These are phyloP conservation scores for Urtica urens DNA, from an alignment of 306 rosid genomes.

Conservation along the genomic window DNA sequence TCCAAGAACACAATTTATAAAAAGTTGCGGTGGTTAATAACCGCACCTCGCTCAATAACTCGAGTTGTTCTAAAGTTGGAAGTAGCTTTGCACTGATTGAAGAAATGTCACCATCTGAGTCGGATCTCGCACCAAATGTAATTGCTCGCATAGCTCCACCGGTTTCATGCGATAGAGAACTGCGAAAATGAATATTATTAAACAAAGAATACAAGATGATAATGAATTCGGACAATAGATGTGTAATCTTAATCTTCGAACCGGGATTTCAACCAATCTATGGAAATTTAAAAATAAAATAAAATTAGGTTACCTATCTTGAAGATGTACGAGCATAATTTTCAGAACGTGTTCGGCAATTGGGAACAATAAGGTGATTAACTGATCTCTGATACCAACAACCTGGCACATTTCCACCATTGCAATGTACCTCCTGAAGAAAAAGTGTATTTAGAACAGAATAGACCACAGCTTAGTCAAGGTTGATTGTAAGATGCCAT, in stretches of 20 bases:
- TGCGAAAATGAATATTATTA: constrained; percentile 19
- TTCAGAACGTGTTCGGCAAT: constrained; percentile 68
- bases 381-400: constrained; percentile 61
- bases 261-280: neutral
- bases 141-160: constrained; percentile 30
- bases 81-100: constrained; percentile 49
- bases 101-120: constrained; percentile 38
- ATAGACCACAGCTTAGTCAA: neutral
- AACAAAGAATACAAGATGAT: neutral
- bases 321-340: constrained; percentile 66
- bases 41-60: constrained; percentile 67
- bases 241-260: neutral
- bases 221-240: neutral
- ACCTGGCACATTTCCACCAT: constrained; percentile 93
- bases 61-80: constrained; percentile 76
- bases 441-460: neutral
- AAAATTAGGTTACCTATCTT: constrained; percentile 44
- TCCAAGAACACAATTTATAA: neutral
- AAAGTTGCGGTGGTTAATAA: neutral
- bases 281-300: no score
- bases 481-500: neutral
- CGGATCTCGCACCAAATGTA: constrained; percentile 37
- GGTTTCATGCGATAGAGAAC: constrained; percentile 35
- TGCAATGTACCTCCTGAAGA: constrained; percentile 73
- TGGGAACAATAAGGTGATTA: constrained; percentile 57